Percentiles rank a stretch among this genome's conserved stretches.
Conservation (phyloP, 176 grass and related monocot genomes). For the maize (Zea mays) region Zm-B73-REFERENCE-NAM-5.0 NC_050098.1:46172001-46172500, state of each 20-base stretch:
- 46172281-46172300: conserved; percentile 1
- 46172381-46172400: not conserved
- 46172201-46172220: not conserved
- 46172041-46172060: conserved; percentile 28
- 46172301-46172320: conserved; percentile 3
- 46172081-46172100: conserved; percentile 19
- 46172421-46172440: not conserved
- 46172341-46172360: not conserved
- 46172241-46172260: conserved; percentile 14
- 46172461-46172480: conserved; percentile 70
- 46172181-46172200: conserved; percentile 15
- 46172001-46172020: conserved; percentile 44
- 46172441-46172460: conserved; percentile 12
- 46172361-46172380: conserved; percentile 13
- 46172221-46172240: conserved; percentile 4
- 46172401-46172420: not conserved
- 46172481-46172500: conserved; percentile 88
- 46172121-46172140: not conserved
- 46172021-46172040: conserved; percentile 44
- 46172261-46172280: not conserved
- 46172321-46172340: not conserved
- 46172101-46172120: conserved; percentile 7
- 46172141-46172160: conserved; percentile 7
- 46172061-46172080: conserved; percentile 1
- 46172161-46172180: not conserved